These are phyloP conservation scores for Fragaria ananassa DNA, from an alignment of 306 rosid genomes.

Conservation along the genomic window DNA sequence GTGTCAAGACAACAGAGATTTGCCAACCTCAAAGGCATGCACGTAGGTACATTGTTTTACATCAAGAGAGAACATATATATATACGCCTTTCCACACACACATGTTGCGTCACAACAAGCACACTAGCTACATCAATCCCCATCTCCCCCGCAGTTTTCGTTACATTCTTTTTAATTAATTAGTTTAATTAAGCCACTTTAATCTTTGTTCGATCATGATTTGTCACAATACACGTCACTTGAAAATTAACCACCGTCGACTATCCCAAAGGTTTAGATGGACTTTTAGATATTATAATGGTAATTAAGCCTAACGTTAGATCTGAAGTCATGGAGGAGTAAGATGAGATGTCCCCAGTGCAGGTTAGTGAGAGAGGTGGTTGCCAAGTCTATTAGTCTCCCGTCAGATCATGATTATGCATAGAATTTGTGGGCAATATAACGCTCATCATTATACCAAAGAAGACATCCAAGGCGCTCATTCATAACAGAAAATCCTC, in stretches of 20 bases:
- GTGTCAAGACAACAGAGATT: background rate
- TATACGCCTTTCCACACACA: background rate
- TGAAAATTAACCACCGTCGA: background rate
- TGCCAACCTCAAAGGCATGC: background rate
- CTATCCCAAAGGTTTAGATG: background rate
- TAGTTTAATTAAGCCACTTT: background rate
- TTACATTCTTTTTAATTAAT: background rate
- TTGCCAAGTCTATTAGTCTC: conserved; percentile 36
- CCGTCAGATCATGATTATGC: conserved; percentile 28
- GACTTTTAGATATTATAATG: background rate
- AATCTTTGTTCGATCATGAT: background rate
- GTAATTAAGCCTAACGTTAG: background rate
- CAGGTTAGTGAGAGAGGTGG: conserved; percentile 42
- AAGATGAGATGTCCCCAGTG: conserved; percentile 30
- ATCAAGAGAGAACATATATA: too few relatives aligned
- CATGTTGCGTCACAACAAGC: background rate
- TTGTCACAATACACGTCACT: conserved; percentile 7
- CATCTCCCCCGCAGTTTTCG: background rate
- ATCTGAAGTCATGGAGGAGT: conserved; percentile 16
- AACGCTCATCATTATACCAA: conserved; percentile 27
- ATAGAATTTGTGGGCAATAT: conserved; percentile 11
- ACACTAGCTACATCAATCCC: background rate
- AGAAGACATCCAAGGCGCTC: conserved; percentile 25
- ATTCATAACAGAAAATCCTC: conserved; percentile 16
- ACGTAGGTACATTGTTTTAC: background rate